Conservation (phyloP, 2,329 filamentous ascomycete genomes). For the Chaetothyriales sp. region DNA sequence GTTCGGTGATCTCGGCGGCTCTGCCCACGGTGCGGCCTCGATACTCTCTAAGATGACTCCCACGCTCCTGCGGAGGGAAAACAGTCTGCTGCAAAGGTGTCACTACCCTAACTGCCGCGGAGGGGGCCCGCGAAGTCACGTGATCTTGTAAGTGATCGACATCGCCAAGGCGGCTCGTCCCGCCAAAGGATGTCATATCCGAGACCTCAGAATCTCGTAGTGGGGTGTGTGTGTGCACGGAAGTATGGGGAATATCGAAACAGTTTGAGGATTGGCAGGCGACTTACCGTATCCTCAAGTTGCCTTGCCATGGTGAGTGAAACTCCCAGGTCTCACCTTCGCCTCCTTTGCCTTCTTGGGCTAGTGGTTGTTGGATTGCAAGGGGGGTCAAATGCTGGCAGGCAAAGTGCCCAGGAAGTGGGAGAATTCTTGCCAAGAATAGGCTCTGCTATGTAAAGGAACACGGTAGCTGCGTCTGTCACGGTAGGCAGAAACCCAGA, state of each 20-base stretch:
- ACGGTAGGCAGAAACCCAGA: no score
- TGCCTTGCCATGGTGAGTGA: neutral
- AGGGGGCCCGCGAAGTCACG: neutral
- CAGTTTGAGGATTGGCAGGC: neutral
- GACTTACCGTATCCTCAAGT: neutral
- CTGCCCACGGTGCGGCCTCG: neutral
- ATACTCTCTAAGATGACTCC: neutral
- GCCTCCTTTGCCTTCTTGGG: neutral
- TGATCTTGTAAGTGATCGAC: neutral
- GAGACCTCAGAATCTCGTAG: neutral
- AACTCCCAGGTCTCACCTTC: neutral
- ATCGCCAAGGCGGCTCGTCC: neutral
- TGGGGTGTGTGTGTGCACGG: neutral
- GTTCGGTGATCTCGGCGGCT: neutral
- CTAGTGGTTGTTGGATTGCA: neutral
- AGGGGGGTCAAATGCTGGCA: neutral
- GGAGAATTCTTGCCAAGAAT: no score
- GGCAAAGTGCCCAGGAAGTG: neutral
- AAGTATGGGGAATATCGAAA: neutral
- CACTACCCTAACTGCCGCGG: no score
- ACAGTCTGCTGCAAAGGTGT: neutral
- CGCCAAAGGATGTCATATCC: neutral
- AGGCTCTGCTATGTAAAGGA: no score
- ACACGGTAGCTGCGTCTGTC: no score
- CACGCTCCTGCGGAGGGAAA: neutral